Base-by-base conservation (phyloP, 2,329 filamentous ascomycete species). In the Septoria linicola region DNA sequence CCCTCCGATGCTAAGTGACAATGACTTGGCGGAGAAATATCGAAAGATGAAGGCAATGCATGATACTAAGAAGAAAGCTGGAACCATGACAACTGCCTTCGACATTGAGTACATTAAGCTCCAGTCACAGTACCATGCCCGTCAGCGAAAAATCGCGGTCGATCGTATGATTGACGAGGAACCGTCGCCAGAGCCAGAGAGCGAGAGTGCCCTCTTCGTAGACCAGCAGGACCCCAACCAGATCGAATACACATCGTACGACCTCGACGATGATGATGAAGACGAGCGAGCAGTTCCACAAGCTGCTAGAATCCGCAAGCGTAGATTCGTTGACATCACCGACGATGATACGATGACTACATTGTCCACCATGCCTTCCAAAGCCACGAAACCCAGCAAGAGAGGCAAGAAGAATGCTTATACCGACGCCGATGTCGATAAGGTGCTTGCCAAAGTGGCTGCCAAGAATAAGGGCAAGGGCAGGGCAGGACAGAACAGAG, bases 81-180 rank as follows among this genome's bases (percentile, higher is more conserved):
- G 56, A 1, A 55, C 49, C 2, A 6, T 53, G 10, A 48, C 39
- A 2, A 40, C 53, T 8, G 39, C 54, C 14, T 59, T 62, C 2
- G 62, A 67, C 13, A 55, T 64, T 21, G 50, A 55, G 2, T 65
- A 54, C 42, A 49, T 65, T 30, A 58, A 51, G 30, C 23, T 46
- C 1, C 47, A 61, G 19, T 49, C 50, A 10, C 51, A 49, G n/a
- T 57, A 63, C 21, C 36, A 53, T 14, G 48, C 44, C 10, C 30
- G 60, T 4, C 50, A 53, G 2, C 27, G 58, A 2, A 61, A 61
- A 48, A 13, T 44, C 8, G 36, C 51, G 6, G 53, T 53, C 2
- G 61, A 62, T n/a, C 40, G 25, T 56, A 46, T 34, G 2, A 39
- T 39, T 3, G 59, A 62, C 8, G 43, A 44, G 8, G 40, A 36